Evolutionary conservation across 306 rosid genomes (phyloP), one percentile per base, ranked within the genome.

Genomic region (Astragalus membranaceus): DNA sequence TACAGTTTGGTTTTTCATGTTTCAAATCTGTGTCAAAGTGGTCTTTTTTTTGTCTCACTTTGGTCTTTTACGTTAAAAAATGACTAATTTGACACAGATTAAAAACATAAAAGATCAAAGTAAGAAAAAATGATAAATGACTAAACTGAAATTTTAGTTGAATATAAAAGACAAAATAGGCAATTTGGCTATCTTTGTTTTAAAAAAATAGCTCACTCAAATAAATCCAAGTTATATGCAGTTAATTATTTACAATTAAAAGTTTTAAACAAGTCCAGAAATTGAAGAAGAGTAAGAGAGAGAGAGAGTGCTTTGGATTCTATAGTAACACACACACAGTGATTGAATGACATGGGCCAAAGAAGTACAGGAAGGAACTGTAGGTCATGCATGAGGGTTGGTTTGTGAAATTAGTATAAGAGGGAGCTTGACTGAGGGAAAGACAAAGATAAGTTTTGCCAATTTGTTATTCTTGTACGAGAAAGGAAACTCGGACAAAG

Each of bases 341-440:
- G 63, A 55, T 53, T 72, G 78, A 78, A 78, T 78, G 82, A 72
- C 33, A 71, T 71, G 69, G 77, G 68, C 72, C 76, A 70, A 77
- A 77, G 7, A 32, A 61, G 76, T 60, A 59, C 75, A 37, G 6
- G 49, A 39, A 43, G 17, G 44, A 11, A 64, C 68, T 55, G 82
- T 56, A 39, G 69, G 23, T 47, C 10, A 49, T 66, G 74, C 63
- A 78, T 71, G 81, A 69, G 81, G 2, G 29, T 14, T 42, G 74
- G n/a, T 48, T 30, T n/a, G 75, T 75, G 66, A 58, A 66, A 32
- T 14, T 50, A 55, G 78, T 59, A 52, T 44, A 59, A 50, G 81
- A 33, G 55, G 60, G 70, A 60, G 1, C 10, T 44, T 76, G 73
- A 67, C 63, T 15, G 63, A 44, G 80, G 64, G 81, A 81, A 72